Conservation (phyloP, 2,329 filamentous ascomycete species). For the Claviceps spartinae region DNA sequence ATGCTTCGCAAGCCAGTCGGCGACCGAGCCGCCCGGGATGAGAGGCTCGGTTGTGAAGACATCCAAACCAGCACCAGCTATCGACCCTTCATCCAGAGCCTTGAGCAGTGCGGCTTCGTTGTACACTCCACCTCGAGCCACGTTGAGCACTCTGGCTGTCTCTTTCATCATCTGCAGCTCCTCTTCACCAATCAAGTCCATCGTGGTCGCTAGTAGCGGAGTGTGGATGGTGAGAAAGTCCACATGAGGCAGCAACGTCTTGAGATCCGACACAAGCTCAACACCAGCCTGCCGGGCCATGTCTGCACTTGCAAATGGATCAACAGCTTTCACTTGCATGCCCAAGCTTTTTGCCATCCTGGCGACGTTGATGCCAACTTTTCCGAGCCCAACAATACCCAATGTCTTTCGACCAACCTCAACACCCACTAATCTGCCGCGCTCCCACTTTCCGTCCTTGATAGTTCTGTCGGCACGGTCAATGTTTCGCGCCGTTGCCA, state of each 20-base stretch:
- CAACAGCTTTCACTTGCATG: conserved; percentile 62
- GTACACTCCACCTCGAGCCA: conserved; percentile 67
- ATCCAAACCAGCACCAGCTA: conserved; percentile 66
- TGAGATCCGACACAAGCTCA: conserved; percentile 41
- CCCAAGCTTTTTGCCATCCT: conserved; percentile 65
- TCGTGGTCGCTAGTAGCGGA: conserved; percentile 62
- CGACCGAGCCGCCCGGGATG: conserved; percentile 32
- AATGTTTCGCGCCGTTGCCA: conserved; percentile 62
- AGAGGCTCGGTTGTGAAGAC: conserved; percentile 69
- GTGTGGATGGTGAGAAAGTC: conserved; percentile 77
- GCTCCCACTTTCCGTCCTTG: conserved; percentile 63
- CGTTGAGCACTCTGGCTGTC: conserved; percentile 62
- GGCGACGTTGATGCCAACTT: conserved; percentile 69
- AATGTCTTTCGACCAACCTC: conserved; percentile 68
- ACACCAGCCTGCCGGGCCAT: conserved; percentile 57
- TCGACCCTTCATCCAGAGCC: conserved; percentile 55
- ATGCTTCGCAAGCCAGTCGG: conserved; percentile 51
- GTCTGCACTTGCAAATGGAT: conserved; percentile 65
- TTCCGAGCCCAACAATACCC: conserved; percentile 67
- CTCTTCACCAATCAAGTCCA: conserved; percentile 54
- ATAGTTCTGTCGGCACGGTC: conserved; percentile 55
- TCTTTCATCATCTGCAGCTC: conserved; percentile 61
- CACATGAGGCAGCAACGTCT: conserved; percentile 47
- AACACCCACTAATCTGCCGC: conserved; percentile 59
- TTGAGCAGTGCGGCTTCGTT: conserved; percentile 60